Conservation (phyloP, 371 early-diverging fungal genomes). For the Mortierella sp. region DNA sequence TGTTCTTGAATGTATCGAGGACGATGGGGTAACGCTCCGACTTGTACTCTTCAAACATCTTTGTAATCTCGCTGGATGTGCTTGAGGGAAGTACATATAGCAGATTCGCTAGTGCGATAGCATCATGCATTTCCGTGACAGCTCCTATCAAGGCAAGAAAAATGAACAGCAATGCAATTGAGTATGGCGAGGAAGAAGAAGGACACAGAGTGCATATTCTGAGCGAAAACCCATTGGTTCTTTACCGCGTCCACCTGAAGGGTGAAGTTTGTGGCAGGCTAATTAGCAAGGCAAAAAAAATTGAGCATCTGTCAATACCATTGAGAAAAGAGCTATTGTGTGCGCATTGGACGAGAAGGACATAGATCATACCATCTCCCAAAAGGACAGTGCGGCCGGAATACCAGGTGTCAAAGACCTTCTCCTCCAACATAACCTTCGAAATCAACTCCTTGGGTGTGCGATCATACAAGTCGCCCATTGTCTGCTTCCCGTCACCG, state of each 20-base stretch:
- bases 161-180: too few relatives aligned
- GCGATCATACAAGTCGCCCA: not conserved
- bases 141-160: too few relatives aligned
- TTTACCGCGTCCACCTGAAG: constrained; percentile 25
- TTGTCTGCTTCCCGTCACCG: not conserved
- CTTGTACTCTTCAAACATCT: constrained; percentile 18
- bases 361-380: not conserved
- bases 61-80: constrained; percentile 16
- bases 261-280: not conserved
- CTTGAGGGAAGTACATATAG: constrained; percentile 22
- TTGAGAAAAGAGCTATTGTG: not conserved
- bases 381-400: not conserved
- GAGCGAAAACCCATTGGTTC: too few relatives aligned
- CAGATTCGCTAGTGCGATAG: constrained; percentile 30
- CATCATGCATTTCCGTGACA: constrained; percentile 43
- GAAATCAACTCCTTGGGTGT: not conserved
- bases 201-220: not conserved
- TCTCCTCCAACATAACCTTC: not conserved
- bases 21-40: constrained; percentile 19
- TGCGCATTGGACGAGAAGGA: not conserved
- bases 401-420: not conserved
- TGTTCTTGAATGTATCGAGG: not conserved
- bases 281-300: not conserved
- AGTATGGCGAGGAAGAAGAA: not conserved
- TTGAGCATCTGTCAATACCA: too few relatives aligned